Evolutionary conservation across 306 rosid species (phyloP), one percentile per base, ranked within the genome.

Genomic region (Ammopiptanthus mongolicus): DNA sequence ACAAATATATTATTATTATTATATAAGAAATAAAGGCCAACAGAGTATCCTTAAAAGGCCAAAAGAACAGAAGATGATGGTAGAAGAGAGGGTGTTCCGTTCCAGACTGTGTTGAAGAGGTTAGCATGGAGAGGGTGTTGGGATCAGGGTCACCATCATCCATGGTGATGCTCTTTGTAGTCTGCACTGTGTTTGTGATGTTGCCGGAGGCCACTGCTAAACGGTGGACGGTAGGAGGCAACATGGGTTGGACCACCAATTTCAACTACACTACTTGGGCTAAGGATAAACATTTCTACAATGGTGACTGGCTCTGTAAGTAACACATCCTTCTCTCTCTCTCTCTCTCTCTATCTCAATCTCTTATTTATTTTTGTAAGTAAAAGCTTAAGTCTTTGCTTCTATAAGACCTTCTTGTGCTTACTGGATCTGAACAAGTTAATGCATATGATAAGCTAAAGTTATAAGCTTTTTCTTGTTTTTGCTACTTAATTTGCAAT

Each of bases 221-320:
- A 11, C 81, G 88, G 57, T 86, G 66, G 74, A 86, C 2, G 0
- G 97, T 92, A 2, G 99, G 99, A 36, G 82, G 52, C 10, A 90
- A 48, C 57, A 67, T 55, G 88, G 96, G 96, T 17, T 95, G 99
- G 99, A 78, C 28, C 46, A 55, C 88, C 55, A 87, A 86, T 84
- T 61, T 90, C 1, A 95, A 95, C 86, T 92, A 89, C 84, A 92
- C 97, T 25, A 57, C 67, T 3, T 95, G 98, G 98, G 92, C 93
- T 21, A 74, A 65, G 72, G 93, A 14, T 23, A 84, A 64, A 62
- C 92, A 95, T 78, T 95, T 95, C 92, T 92, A 92, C 90, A 85
- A 85, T 70, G 96, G 86, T 39, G 99, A 95, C 44, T 95, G 97
- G 98, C 96, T 95, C 66, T 92, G 97, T 95, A 89, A 87, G 89